Conservation (phyloP, 2,329 filamentous ascomycete species). For the Tolypocladium sp. region DNA sequence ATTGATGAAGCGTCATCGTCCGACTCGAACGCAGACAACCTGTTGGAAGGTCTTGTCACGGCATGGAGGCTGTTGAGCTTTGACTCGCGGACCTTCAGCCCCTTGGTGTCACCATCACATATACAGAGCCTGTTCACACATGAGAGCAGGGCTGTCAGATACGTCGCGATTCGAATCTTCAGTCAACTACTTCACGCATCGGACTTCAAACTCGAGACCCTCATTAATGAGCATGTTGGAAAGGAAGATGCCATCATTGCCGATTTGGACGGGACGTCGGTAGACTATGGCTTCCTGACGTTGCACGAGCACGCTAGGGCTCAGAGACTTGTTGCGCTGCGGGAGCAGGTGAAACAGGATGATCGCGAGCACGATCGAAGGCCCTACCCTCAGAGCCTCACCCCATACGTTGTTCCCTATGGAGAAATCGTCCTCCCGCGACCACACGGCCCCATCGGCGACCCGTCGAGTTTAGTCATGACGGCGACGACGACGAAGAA, state of each 20-base stretch:
- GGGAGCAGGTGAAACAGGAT: slow-evolving; percentile 24
- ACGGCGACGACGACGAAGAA: slow-evolving; percentile 69
- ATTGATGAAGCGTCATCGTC: slow-evolving; percentile 18
- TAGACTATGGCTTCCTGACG: slow-evolving; percentile 70
- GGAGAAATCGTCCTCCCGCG: slow-evolving; percentile 59
- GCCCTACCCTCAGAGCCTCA: slow-evolving; percentile 35
- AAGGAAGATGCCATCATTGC: slow-evolving; percentile 52
- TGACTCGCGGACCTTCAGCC: slow-evolving; percentile 59
- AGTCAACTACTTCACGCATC: slow-evolving; percentile 71
- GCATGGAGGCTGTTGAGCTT: slow-evolving; percentile 73
- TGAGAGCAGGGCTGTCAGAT: slow-evolving; percentile 54
- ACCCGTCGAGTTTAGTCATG: slow-evolving; percentile 47
- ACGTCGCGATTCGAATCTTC: slow-evolving; percentile 73
- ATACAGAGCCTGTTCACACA: slow-evolving; percentile 62
- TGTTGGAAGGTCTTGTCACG: slow-evolving; percentile 28
- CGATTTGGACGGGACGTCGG: slow-evolving; percentile 62
- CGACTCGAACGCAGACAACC: slow-evolving; percentile 9
- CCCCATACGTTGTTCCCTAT: slow-evolving; percentile 53
- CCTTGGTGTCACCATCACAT: slow-evolving; percentile 53
- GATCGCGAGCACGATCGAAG: slow-evolving; percentile 4
- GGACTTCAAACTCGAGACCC: slow-evolving; percentile 66
- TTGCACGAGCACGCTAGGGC: slow-evolving; percentile 48
- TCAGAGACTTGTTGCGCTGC: slow-evolving; percentile 32
- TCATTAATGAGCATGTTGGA: slow-evolving; percentile 58
- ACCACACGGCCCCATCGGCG: slow-evolving; percentile 37